Base-by-base conservation (phyloP, 495 filamentous ascomycete genomes). In the Penicillium samsonianum region DNA sequence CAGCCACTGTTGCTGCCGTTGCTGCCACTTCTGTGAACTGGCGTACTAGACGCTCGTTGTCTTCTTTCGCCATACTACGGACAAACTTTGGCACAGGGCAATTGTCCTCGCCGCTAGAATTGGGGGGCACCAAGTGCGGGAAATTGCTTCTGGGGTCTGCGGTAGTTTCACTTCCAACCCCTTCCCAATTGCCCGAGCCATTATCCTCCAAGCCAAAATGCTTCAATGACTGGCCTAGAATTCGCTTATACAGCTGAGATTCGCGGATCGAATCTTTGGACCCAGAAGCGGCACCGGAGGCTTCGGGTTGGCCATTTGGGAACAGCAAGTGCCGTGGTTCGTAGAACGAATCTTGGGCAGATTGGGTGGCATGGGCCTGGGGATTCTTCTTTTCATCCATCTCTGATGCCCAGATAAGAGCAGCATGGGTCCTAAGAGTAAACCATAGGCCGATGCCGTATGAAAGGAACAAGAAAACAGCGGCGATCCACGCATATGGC, bases 371-470 rank as follows among this genome's bases (percentile, higher is more conserved):
- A n/a, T 58, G 50, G 10, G 42, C 30, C 1, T 58, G 55, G 7
- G 67, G 50, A 26, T 82, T 75, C 47, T 89, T 90, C 76, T 95
- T 96, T 72, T 96, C 91, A 42, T 97, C 92, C 3, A 81, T 66
- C 59, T 96, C 91, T 25, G 76, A 87, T 65, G 91, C 92, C 94
- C 94, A 99, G 55, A 99, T 99, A 31, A 96, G 87, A 17, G 94
- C 93, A 5, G 94, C 94, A 69, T 99, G 94, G 3, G 94, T 99
- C 58, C 95, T 80, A 6, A 99, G 82, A 5, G 94, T 99, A 70
- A 99, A 99, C 86, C 92, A 91, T 28, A 98, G 78, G 16, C 94
- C 94, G 60, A 98, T 94, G 35, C 94, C 78, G 69, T 99, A 99
- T 0, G 91, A 92, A 19, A 96, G 72, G 74, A 99, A 98, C 31